Percentiles rank a stretch among this genome's conserved stretches.
These are phyloP conservation scores for Massarina eburnea DNA, from an alignment of 2,329 filamentous ascomycete genomes.

Conservation along the genomic window DNA sequence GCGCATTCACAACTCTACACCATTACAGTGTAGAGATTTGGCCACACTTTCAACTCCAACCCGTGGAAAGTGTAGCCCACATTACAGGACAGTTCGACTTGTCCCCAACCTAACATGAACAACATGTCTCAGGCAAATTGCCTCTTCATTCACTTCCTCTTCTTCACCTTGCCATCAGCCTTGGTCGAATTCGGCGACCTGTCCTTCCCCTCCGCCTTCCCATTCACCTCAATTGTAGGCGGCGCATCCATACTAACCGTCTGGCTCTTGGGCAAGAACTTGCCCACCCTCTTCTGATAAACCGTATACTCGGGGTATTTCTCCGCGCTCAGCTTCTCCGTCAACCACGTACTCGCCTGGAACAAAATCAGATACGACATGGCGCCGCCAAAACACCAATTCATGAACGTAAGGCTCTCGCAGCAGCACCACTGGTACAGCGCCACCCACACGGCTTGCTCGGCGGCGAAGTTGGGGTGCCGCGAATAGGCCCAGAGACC, in stretches of 20 bases:
- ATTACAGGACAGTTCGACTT: too few relatives aligned
- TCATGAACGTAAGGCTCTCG: conserved; percentile 68
- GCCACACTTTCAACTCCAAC: too few relatives aligned
- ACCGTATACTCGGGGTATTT: conserved; percentile 89
- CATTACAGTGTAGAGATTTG: too few relatives aligned
- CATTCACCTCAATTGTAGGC: conserved; percentile 1
- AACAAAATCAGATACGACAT: conserved; percentile 76
- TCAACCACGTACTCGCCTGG: conserved; percentile 85
- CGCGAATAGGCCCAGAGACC: conserved; percentile 87
- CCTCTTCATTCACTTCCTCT: conserved; percentile 2
- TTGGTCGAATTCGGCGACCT: conserved; percentile 18
- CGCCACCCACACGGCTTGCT: conserved; percentile 86
- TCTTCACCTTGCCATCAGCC: conserved; percentile 14
- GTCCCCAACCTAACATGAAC: too few relatives aligned
- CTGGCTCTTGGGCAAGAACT: conserved; percentile 70
- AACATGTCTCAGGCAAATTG: too few relatives aligned
- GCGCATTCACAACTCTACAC: too few relatives aligned
- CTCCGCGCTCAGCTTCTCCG: conserved; percentile 73
- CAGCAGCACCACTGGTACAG: conserved; percentile 88
- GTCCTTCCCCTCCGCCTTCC: conserved; percentile 19
- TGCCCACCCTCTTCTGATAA: conserved; percentile 81
- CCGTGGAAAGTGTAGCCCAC: too few relatives aligned
- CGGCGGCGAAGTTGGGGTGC: conserved; percentile 92
- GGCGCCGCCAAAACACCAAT: conserved; percentile 76
- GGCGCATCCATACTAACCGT: conserved; percentile 34